These are phyloP conservation scores for Telfairia occidentalis DNA, from an alignment of 331 rosid genomes.

Conservation along the genomic window DNA sequence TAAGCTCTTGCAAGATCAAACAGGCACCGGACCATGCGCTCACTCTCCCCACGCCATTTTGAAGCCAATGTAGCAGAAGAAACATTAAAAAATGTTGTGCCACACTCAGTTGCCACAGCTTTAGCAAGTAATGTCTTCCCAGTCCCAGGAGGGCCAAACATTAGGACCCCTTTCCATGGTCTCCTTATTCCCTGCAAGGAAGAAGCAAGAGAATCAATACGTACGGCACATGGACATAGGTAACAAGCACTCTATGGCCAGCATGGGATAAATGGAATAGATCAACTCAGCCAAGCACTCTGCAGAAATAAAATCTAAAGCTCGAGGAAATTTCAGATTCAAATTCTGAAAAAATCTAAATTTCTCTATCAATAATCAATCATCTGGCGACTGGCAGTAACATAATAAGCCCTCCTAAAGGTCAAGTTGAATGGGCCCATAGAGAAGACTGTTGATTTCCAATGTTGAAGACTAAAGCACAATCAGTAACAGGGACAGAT, in stretches of 20 bases:
- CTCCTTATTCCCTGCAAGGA: constrained; percentile 85
- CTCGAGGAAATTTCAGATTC: background rate
- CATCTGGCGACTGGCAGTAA: background rate
- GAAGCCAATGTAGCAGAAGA: constrained; percentile 94
- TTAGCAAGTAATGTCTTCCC: constrained; percentile 97
- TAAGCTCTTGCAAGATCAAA: constrained; percentile 97
- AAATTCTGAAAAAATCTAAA: background rate
- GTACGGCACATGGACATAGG: background rate
- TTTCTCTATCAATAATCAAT: background rate
- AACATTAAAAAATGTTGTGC: constrained; percentile 92
- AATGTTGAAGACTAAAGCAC: background rate
- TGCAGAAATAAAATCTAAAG: background rate
- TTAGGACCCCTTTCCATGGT: constrained; percentile 98
- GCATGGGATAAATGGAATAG: background rate
- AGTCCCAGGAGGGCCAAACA: constrained; percentile 99
- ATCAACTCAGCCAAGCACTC: background rate
- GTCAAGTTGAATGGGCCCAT: background rate
- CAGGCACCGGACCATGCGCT: constrained; percentile 92
- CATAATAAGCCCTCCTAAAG: background rate
- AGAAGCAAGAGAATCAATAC: constrained; percentile 9
- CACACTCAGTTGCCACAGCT: constrained; percentile 99
- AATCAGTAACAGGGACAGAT: background rate
- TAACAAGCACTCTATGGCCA: background rate
- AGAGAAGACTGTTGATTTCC: background rate
- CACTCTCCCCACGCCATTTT: constrained; percentile 99